These are phyloP conservation scores for Volvox reticuliferus DNA, from an alignment of 139 green algal genomes.

Conservation along the genomic window DNA sequence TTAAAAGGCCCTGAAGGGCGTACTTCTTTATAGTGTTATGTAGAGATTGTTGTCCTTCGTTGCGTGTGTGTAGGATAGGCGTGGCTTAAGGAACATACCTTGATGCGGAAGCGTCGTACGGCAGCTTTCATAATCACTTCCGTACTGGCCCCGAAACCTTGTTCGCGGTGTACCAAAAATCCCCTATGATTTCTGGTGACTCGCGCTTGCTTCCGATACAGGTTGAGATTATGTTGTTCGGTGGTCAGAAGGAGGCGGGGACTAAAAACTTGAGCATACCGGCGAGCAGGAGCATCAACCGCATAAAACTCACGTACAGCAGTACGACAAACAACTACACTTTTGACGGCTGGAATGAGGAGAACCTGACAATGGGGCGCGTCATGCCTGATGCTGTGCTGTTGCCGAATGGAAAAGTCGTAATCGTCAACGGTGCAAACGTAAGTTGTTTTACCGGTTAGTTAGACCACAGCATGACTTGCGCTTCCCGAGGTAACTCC, in stretches of 20 bases:
- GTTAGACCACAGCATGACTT: background rate
- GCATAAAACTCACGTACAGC: background rate
- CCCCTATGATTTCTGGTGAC: no score
- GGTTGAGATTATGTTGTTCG: conserved; percentile 60
- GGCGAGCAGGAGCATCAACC: conserved; percentile 14
- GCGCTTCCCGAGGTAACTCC: no score
- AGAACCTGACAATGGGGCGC: conserved; percentile 23
- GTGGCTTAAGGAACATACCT: no score
- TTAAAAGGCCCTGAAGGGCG: no score
- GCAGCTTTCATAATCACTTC: no score
- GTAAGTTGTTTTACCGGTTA: background rate
- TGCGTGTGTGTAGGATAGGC: no score
- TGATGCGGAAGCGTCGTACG: no score
- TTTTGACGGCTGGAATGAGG: conserved; percentile 35
- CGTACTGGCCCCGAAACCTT: no score
- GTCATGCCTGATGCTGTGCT: conserved; percentile 50
- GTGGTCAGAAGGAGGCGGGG: conserved; percentile 22
- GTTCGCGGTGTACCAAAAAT: no score
- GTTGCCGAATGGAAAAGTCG: conserved; percentile 53
- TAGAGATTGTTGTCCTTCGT: no score
- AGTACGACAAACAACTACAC: background rate
- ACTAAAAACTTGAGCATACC: conserved; percentile 16
- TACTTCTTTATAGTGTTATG: no score
- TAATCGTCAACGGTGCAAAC: conserved; percentile 50
- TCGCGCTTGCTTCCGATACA: background rate